These are phyloP conservation scores for Lindgomyces ingoldianus DNA, from an alignment of 495 filamentous ascomycete species.

Conservation along the genomic window DNA sequence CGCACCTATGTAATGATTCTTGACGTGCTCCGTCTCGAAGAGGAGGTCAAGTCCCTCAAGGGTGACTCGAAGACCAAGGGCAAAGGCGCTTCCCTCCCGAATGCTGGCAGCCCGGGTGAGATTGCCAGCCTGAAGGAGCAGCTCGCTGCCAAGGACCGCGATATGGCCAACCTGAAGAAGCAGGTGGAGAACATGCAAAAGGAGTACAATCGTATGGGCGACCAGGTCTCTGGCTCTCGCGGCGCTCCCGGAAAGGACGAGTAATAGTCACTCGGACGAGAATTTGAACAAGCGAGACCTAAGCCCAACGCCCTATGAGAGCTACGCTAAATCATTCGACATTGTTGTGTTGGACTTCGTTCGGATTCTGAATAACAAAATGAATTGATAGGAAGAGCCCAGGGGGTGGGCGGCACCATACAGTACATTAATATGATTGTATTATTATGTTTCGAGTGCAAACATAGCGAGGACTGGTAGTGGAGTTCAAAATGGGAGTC, in stretches of 20 bases:
- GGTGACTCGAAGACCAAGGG: constrained; percentile 68
- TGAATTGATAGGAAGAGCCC: background rate
- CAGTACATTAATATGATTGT: constrained; percentile 1
- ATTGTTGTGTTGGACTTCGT: background rate
- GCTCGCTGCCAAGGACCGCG: constrained; percentile 50
- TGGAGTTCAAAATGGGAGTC: background rate
- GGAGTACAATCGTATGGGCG: constrained; percentile 83
- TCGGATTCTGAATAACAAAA: background rate
- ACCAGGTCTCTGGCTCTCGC: constrained; percentile 66
- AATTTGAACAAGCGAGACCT: background rate
- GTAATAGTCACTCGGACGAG: constrained; percentile 45
- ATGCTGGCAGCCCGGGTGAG: constrained; percentile 73
- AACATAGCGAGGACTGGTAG: background rate
- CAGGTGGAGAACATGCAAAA: constrained; percentile 81
- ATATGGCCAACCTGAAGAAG: constrained; percentile 59
- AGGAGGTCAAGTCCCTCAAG: constrained; percentile 84
- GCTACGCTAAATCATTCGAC: background rate
- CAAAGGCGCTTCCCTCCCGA: constrained; percentile 65
- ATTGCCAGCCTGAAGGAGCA: constrained; percentile 64
- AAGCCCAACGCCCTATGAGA: background rate
- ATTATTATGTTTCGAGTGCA: background rate
- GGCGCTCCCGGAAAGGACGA: constrained; percentile 66
- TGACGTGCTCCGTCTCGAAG: constrained; percentile 88
- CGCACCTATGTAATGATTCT: constrained; percentile 98
- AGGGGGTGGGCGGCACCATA: background rate